Evolutionary conservation across 306 rosid genomes (phyloP).

Genomic region (Calophaca sinica): DNA sequence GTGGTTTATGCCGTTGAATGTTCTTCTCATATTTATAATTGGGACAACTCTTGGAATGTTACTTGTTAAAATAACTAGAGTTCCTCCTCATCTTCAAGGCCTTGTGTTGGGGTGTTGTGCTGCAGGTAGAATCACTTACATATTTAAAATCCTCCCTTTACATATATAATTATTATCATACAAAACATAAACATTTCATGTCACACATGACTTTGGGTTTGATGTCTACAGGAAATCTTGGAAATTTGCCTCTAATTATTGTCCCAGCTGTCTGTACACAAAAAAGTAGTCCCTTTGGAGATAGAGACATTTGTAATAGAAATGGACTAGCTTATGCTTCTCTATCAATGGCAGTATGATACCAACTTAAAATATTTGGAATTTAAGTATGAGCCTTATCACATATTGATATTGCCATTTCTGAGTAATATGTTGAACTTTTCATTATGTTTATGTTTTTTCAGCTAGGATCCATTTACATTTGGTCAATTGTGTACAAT

Average conservation of each 20-base stretch:
- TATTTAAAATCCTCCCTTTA: background rate
- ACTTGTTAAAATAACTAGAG: constrained; percentile 49
- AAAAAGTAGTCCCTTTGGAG: constrained; percentile 52
- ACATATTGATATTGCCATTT: background rate
- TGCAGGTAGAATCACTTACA: constrained; percentile 42
- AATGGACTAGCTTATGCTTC: constrained; percentile 57
- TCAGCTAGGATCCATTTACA: constrained; percentile 48
- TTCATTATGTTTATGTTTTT: background rate
- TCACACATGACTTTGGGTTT: background rate
- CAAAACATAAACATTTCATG: background rate
- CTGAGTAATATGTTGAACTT: background rate
- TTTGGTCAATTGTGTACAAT: constrained; percentile 54
- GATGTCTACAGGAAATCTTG: constrained; percentile 49
- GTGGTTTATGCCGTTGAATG: constrained; percentile 64
- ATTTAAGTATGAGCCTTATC: background rate
- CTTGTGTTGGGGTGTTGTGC: constrained; percentile 58
- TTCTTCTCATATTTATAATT: constrained; percentile 56
- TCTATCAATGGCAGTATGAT: constrained; percentile 57
- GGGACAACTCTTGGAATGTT: constrained; percentile 57
- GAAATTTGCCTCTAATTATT: constrained; percentile 49
- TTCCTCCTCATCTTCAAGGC: constrained; percentile 59
- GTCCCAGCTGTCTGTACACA: constrained; percentile 54
- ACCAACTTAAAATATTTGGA: constrained; percentile 13
- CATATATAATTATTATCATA: background rate
- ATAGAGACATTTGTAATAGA: constrained; percentile 45